Percentiles rank a stretch among this genome's conserved stretches.
Conservation (phyloP, 148 eudicot species). For the Mesembryanthemum crystallinum region DNA sequence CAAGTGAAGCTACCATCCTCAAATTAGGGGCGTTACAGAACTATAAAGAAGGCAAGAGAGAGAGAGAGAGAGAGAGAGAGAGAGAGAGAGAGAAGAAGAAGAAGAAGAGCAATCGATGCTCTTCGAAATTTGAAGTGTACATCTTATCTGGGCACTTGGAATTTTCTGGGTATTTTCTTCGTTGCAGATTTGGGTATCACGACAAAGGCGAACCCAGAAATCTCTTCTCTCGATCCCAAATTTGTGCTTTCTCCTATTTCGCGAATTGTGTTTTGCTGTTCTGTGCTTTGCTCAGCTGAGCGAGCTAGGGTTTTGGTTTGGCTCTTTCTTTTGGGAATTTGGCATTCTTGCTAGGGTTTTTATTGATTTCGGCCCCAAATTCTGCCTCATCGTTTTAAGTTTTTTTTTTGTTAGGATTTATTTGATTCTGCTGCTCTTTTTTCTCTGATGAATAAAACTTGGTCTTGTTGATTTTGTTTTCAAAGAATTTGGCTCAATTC, state of each 20-base stretch:
- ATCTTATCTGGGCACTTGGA: conserved; percentile 4
- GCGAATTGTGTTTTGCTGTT: too few species aligned
- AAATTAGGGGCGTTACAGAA: neutral
- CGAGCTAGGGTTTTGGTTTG: conserved; percentile 14
- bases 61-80: neutral
- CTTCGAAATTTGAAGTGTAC: neutral
- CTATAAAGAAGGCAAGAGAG: too few species aligned
- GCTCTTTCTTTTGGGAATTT: neutral
- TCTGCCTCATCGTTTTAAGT: neutral
- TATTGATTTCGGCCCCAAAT: neutral
- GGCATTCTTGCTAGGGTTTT: conserved; percentile 9
- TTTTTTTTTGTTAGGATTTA: neutral
- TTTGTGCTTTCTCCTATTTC: neutral
- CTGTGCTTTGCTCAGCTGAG: neutral
- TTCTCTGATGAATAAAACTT: neutral
- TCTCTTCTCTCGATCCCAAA: neutral
- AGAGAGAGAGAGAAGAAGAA: neutral
- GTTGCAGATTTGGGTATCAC: neutral
- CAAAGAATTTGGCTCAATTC: neutral
- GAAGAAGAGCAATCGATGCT: neutral
- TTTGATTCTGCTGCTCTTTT: neutral
- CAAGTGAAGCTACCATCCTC: neutral
- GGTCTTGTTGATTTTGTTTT: neutral
- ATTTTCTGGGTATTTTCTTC: conserved; percentile 10
- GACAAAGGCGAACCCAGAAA: neutral